Evolutionary conservation across 345 rosid genomes (phyloP), one percentile per base, ranked within the genome.

Genomic region (Capsella bursapastoris): DNA sequence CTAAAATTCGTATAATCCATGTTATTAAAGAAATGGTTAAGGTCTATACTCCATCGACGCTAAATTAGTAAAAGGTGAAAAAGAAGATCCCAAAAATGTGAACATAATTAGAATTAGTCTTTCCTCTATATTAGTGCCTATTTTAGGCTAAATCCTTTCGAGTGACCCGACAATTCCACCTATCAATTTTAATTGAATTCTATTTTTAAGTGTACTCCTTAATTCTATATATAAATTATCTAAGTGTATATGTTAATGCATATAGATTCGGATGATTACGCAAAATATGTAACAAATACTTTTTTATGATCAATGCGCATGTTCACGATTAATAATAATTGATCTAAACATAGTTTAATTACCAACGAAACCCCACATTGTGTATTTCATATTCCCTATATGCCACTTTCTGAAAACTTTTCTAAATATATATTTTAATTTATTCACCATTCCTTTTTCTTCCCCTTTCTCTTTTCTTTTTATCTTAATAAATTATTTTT

Each of bases 391-490:
- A 66, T 57, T 28, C 45, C 32, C 25, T 35, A 52, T 14, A 53
- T 65, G 45, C 45, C 16, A 29, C 73, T 77, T 58, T 71, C 31
- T 41, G 59, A 57, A 49, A 76, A 37, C 57, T 27, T 53, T 12
- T 40, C 0, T 0, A 64, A 70, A 44, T 50, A 45, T 0, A 10
- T 47, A 44, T 44, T 44, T 14, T 3, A 13, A 44, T 7, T 38
- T 18, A 40, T 57, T 50, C 32, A 11, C 68, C 68, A 49, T 12
- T 57, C 32, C 22, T 38, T 59, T 65, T 70, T 77, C 55, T 41
- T 57, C 18, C 13, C 18, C 75, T 77, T 64, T 77, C 40, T 64
- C 71, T 65, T 78, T 71, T 77, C 53, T 51, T 43, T 72, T 43
- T 72, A 58, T 66, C 28, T 37, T 67, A 58, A 57, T 25, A 66